A percentile compares a stretch with the other conserved stretches of the same genome.
These are phyloP conservation scores for Anethum foeniculum DNA, from an alignment of 140 eudicot species.

Conservation along the genomic window DNA sequence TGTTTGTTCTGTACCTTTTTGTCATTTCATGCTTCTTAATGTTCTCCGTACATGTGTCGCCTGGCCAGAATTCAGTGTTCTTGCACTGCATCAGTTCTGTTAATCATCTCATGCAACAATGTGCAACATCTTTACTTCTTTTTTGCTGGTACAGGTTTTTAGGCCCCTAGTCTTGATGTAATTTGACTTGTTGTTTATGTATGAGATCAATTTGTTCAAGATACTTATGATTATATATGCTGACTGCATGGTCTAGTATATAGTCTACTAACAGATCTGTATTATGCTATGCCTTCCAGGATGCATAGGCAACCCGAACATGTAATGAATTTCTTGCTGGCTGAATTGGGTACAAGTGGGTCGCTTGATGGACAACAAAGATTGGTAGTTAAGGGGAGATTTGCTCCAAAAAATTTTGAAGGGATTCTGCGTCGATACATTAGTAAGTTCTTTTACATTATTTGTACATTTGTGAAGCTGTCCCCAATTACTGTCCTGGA, in stretches of 20 bases:
- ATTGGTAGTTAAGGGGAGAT: slow-evolving; percentile 72
- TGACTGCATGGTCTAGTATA: neutral
- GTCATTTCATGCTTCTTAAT: neutral
- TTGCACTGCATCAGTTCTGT: neutral
- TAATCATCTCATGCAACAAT: neutral
- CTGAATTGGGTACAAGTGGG: slow-evolving; percentile 90
- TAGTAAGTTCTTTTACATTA: slow-evolving; percentile 49
- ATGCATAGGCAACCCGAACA: slow-evolving; percentile 96
- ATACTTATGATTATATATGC: neutral
- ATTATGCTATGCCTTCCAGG: slow-evolving; percentile 21
- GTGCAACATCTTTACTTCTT: neutral
- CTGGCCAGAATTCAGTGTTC: neutral
- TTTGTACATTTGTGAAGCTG: neutral
- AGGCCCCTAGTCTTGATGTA: neutral
- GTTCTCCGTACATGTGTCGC: neutral
- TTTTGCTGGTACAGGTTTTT: neutral
- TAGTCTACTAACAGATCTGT: neutral
- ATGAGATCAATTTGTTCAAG: neutral
- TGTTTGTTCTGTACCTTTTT: neutral
- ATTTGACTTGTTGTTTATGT: neutral
- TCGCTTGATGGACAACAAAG: slow-evolving; percentile 89
- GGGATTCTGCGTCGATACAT: slow-evolving; percentile 71
- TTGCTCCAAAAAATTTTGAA: slow-evolving; percentile 84
- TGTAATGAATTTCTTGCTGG: slow-evolving; percentile 82
- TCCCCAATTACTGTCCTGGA: neutral